A percentile compares a stretch with the other conserved stretches of the same genome.
Conservation (phyloP, 2,329 filamentous ascomycete species). For the Penicillium sp. region DNA sequence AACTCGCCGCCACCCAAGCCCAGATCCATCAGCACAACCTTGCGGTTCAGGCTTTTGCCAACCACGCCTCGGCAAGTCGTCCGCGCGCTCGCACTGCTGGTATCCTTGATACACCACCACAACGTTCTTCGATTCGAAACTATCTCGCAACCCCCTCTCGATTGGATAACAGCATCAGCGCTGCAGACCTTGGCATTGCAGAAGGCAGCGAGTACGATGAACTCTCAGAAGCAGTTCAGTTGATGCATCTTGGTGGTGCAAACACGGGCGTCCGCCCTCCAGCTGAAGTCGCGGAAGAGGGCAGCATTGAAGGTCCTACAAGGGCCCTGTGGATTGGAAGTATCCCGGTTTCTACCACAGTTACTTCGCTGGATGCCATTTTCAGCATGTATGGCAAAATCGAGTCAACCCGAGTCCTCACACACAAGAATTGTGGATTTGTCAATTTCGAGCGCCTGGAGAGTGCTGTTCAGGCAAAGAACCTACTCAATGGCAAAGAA, state of each 20-base stretch:
- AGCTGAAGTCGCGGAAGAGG: slow-evolving; percentile 69
- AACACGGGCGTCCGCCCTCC: slow-evolving; percentile 61
- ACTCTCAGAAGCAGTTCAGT: slow-evolving; percentile 75
- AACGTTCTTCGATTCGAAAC: slow-evolving; percentile 61
- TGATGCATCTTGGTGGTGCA: slow-evolving; percentile 59
- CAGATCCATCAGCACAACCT: slow-evolving; percentile 86
- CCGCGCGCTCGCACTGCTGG: slow-evolving; percentile 89
- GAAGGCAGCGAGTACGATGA: slow-evolving; percentile 77
- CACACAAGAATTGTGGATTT: slow-evolving; percentile 98
- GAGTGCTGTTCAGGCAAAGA: slow-evolving; percentile 84
- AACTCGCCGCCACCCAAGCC: slow-evolving; percentile 58
- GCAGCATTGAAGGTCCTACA: slow-evolving; percentile 80
- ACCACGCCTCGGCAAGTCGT: slow-evolving; percentile 73
- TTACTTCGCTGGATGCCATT: slow-evolving; percentile 89
- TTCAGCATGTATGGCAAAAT: slow-evolving; percentile 92
- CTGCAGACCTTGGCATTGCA: slow-evolving; percentile 68
- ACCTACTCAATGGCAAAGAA: slow-evolving; percentile 88
- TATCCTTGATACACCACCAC: slow-evolving; percentile 73
- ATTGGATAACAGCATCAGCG: slow-evolving; percentile 70
- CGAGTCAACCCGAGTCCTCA: slow-evolving; percentile 85
- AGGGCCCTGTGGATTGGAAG: slow-evolving; percentile 95
- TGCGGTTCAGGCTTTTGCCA: slow-evolving; percentile 87
- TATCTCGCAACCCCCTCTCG: slow-evolving; percentile 75
- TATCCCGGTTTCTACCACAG: slow-evolving; percentile 94
- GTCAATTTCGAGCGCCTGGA: slow-evolving; percentile 94